phyloP scores from a whole-genome alignment of 2,329 filamentous ascomycete genomes.

The Xylariales sp. region DNA sequence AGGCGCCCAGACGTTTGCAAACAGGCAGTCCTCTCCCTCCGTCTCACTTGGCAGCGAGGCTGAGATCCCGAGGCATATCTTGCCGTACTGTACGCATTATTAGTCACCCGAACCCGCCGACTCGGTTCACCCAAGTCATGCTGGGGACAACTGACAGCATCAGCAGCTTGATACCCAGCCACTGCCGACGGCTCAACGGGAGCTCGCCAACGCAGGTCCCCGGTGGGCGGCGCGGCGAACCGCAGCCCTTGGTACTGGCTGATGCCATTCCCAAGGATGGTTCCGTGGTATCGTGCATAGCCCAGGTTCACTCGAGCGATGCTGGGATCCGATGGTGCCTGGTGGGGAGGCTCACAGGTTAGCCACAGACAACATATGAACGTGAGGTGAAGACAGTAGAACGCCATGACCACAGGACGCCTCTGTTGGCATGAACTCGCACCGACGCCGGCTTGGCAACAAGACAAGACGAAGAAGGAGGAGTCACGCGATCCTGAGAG shows the following conservation, averaged over 20 bases:
- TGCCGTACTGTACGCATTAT: slow-evolving; percentile 32
- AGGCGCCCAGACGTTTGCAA: slow-evolving; percentile 40
- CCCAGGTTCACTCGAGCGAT: slow-evolving; percentile 32
- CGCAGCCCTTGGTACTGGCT: slow-evolving; percentile 44
- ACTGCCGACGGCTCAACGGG: slow-evolving; percentile 37
- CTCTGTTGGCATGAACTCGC: background rate
- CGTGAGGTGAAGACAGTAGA: background rate
- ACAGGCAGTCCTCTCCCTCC: slow-evolving; percentile 39
- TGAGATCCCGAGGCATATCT: slow-evolving; percentile 38
- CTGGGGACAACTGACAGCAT: slow-evolving; percentile 24
- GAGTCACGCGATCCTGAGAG: background rate
- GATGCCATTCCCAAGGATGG: slow-evolving; percentile 32
- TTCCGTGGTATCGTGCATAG: slow-evolving; percentile 41
- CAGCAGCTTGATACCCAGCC: slow-evolving; percentile 29
- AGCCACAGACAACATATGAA: background rate
- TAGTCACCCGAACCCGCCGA: background rate
- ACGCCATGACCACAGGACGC: background rate
- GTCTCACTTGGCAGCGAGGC: slow-evolving; percentile 23
- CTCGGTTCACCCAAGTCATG: background rate
- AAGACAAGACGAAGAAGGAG: background rate
- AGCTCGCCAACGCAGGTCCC: slow-evolving; percentile 45
- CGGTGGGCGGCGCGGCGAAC: slow-evolving; percentile 47
- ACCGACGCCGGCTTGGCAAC: background rate
- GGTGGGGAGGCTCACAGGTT: background rate
- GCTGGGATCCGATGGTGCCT: slow-evolving; percentile 9